Percentiles rank a stretch among this genome's conserved stretches.
Evolutionary conservation across 768 basidiomycete species (phyloP).

Genomic region (Coprinopsis marcescibilis): DNA sequence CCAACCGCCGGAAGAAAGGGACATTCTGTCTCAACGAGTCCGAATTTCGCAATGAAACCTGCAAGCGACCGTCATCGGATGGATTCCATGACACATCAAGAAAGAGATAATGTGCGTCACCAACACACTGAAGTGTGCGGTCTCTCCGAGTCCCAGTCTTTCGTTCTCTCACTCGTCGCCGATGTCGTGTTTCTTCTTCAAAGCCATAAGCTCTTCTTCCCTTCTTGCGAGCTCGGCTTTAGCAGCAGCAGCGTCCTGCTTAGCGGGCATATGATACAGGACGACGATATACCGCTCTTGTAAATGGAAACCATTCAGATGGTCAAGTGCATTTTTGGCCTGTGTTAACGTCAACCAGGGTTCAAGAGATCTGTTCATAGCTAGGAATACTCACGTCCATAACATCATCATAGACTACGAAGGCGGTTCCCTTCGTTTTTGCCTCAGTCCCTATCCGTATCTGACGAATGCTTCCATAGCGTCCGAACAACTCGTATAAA

Average conservation of each 20-base stretch:
- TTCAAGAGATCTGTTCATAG: neutral
- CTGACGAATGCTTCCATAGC: conserved; percentile 95
- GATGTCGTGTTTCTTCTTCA: conserved; percentile 85
- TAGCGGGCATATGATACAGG: conserved; percentile 95
- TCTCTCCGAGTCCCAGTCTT: neutral
- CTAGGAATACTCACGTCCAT: conserved; percentile 72
- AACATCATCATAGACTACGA: conserved; percentile 93
- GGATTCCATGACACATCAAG: no score
- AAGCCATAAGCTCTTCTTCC: conserved; percentile 82
- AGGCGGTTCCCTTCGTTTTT: conserved; percentile 94
- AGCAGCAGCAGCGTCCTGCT: conserved; percentile 88
- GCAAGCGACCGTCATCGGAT: no score
- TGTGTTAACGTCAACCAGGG: conserved; percentile 24
- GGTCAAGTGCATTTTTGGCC: conserved; percentile 96
- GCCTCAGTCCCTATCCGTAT: conserved; percentile 88
- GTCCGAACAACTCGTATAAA: conserved; percentile 94
- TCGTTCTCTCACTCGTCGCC: conserved; percentile 52
- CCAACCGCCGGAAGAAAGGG: neutral
- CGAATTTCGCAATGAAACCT: neutral
- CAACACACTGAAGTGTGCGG: neutral
- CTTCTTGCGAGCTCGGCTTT: conserved; percentile 88
- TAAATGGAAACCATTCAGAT: conserved; percentile 95
- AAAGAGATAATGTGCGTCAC: neutral
- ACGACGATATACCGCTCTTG: conserved; percentile 99
- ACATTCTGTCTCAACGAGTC: neutral